phyloP scores from a whole-genome alignment of 2,329 filamentous ascomycete genomes.

The Sarocladium strictum region DNA sequence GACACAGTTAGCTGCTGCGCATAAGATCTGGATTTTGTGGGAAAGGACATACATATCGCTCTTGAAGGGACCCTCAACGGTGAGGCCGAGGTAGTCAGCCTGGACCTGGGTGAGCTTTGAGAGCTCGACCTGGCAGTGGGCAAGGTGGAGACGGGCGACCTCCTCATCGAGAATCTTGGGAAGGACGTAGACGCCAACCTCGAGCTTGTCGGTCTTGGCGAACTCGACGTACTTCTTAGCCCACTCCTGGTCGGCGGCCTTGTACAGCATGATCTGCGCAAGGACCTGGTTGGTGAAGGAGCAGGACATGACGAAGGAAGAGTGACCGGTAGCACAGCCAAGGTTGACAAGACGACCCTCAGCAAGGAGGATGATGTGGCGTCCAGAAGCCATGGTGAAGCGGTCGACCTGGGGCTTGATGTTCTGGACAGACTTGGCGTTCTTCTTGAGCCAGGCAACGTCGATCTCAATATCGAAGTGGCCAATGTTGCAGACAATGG shows the following conservation, averaged over 20 bases:
- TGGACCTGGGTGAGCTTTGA: conserved; percentile 78
- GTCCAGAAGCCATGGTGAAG: conserved; percentile 87
- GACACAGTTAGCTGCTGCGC: conserved; percentile 14
- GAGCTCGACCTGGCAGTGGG: conserved; percentile 91
- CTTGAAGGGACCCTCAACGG: conserved; percentile 90
- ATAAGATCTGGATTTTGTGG: neutral
- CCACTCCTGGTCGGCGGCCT: conserved; percentile 82
- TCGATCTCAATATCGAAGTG: conserved; percentile 99
- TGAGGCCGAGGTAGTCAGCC: conserved; percentile 90
- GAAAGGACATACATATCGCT: conserved; percentile 66
- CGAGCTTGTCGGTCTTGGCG: conserved; percentile 84
- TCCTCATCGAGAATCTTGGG: conserved; percentile 99
- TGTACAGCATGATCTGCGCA: conserved; percentile 97
- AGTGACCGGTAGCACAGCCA: conserved; percentile 97
- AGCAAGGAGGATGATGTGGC: conserved; percentile 96
- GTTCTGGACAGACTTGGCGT: conserved; percentile 88
- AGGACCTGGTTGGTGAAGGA: conserved; percentile 99
- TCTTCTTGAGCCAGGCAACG: conserved; percentile 98
- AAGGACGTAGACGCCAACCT: conserved; percentile 83
- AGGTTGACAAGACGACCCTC: conserved; percentile 99
- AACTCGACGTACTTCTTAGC: conserved; percentile 95
- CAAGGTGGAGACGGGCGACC: conserved; percentile 89
- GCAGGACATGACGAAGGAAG: conserved; percentile 99
- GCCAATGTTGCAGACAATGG: conserved; percentile 99
- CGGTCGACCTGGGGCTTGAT: conserved; percentile 99